These are phyloP conservation scores for Coniochaeta hoffmannii DNA, from an alignment of 2,329 filamentous ascomycete species.

Conservation along the genomic window DNA sequence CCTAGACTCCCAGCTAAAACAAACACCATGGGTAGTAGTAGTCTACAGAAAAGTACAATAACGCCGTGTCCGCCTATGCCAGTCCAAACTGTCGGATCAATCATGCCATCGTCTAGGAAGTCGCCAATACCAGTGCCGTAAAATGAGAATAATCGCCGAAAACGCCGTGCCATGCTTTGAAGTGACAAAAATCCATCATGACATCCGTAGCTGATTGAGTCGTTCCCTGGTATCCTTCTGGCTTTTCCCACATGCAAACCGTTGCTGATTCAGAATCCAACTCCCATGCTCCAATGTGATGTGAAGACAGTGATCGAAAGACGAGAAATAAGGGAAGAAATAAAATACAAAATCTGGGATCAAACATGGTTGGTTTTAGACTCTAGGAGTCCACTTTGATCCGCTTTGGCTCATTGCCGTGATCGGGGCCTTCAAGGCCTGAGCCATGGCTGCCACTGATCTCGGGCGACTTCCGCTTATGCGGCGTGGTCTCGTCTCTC, in stretches of 20 bases:
- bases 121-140: background rate
- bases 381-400: constrained; percentile 39
- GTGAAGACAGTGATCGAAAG: background rate
- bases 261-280: background rate
- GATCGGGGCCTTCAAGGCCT: constrained; percentile 32
- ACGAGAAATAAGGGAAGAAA: constrained; percentile 8
- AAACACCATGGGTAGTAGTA: background rate
- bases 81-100: background rate
- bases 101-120: background rate
- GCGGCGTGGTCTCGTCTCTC: constrained; percentile 40
- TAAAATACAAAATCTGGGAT: background rate
- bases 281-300: background rate
- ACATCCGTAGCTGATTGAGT: background rate
- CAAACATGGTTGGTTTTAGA: background rate
- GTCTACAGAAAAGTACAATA: background rate
- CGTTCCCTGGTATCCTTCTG: background rate
- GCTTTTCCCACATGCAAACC: background rate
- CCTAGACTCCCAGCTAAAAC: background rate
- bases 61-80: background rate
- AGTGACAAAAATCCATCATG: background rate
- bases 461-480: constrained; percentile 54
- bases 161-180: background rate
- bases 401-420: constrained; percentile 42
- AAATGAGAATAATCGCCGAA: background rate
- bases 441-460: constrained; percentile 28